Conservation (phyloP, 495 filamentous ascomycete species). For the Umbilicaria muhlenbergii region DNA sequence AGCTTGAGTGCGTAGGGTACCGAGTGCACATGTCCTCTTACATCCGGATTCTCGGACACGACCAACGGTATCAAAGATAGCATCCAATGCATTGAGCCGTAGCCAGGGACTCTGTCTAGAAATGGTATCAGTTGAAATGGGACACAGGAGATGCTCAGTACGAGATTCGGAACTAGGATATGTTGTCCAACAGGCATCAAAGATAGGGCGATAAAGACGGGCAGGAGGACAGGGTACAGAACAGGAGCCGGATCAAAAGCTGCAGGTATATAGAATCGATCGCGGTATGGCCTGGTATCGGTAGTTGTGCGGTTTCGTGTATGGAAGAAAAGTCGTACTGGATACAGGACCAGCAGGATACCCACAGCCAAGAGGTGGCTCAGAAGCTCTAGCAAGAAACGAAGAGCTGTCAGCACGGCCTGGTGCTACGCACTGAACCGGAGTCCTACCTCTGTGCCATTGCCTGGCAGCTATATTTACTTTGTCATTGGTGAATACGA, state of each 20-base stretch:
- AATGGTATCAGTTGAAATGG: conserved; percentile 59
- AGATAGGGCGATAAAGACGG: conserved; percentile 62
- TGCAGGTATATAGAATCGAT: conserved; percentile 34
- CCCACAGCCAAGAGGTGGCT: conserved; percentile 25
- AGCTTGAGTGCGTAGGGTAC: not conserved
- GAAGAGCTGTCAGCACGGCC: not conserved
- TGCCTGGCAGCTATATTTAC: conserved; percentile 22
- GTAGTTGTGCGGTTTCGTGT: not conserved
- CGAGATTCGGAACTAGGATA: conserved; percentile 58
- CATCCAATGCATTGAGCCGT: conserved; percentile 56
- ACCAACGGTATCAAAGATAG: conserved; percentile 48
- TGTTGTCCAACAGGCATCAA: conserved; percentile 40
- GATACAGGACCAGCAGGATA: conserved; percentile 32
- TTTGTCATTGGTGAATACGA: conserved; percentile 21
- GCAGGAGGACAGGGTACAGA: conserved; percentile 67
- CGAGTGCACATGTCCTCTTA: conserved; percentile 3
- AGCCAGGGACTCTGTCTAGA: conserved; percentile 31
- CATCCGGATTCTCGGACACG: conserved; percentile 26
- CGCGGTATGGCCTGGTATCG: conserved; percentile 16
- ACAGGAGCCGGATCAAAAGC: conserved; percentile 84
- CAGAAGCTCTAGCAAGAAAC: conserved; percentile 26
- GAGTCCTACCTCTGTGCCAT: conserved; percentile 28
- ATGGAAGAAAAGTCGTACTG: conserved; percentile 18
- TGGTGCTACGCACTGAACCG: not conserved
- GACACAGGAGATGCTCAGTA: conserved; percentile 64